Evolutionary conservation across 345 rosid genomes (phyloP).

Genomic region (Trapa incisa): DNA sequence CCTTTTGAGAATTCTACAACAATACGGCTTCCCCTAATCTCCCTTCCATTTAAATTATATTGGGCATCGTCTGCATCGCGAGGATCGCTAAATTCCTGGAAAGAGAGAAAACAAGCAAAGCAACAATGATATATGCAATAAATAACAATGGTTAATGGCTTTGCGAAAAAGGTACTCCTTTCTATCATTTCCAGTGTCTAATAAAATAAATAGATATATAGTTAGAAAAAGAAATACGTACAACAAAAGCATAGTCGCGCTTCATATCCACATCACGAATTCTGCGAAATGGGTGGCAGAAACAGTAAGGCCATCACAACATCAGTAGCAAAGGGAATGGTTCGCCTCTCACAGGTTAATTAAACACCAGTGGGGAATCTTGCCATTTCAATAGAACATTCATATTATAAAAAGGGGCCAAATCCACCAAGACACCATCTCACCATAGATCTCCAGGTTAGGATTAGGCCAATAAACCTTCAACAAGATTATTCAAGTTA

Average conservation of each 20-base stretch:
- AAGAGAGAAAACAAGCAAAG: conserved; percentile 8
- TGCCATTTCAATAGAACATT: conserved; percentile 69
- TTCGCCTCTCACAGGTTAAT: conserved; percentile 82
- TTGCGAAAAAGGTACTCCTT: background rate
- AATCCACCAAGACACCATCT: conserved; percentile 85
- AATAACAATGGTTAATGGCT: too few relatives aligned
- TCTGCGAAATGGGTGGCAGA: conserved; percentile 98
- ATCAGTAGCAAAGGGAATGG: conserved; percentile 74
- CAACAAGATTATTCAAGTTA: conserved; percentile 94
- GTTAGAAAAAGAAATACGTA: conserved; percentile 30
- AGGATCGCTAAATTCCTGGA: conserved; percentile 89
- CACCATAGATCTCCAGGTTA: conserved; percentile 92
- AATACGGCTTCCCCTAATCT: conserved; percentile 81
- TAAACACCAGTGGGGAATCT: conserved; percentile 84
- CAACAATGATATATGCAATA: background rate
- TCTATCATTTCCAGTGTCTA: background rate
- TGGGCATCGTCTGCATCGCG: conserved; percentile 97
- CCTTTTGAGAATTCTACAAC: conserved; percentile 85
- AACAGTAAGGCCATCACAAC: conserved; percentile 98
- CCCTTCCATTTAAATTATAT: conserved; percentile 62
- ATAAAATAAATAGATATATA: conserved; percentile 1
- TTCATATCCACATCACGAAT: conserved; percentile 98
- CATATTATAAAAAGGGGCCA: conserved; percentile 76
- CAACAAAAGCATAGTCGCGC: conserved; percentile 98
- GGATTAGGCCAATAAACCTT: conserved; percentile 87